phyloP scores from a whole-genome alignment of 106 monocot genomes.

The Apostasia ramifera region DNA sequence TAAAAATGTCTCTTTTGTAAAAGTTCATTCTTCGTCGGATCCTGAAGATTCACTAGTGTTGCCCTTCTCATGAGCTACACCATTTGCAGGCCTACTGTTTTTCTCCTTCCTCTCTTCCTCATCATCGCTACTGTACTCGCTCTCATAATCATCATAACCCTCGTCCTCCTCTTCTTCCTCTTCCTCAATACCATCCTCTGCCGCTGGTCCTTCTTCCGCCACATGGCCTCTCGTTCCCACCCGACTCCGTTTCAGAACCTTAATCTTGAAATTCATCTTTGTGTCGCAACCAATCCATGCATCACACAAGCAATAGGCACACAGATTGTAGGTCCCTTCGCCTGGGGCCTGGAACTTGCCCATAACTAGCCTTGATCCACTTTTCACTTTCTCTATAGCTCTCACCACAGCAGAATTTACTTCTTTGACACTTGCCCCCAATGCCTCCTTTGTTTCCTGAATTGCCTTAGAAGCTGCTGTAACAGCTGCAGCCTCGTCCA shows the following conservation, averaged over 20 bases:
- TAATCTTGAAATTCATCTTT: conserved; percentile 65
- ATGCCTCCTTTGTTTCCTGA: conserved; percentile 67
- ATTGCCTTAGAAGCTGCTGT: conserved; percentile 77
- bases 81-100: conserved; percentile 15
- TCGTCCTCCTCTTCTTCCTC: conserved; percentile 81
- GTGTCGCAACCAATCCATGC: conserved; percentile 83
- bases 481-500: conserved; percentile 71
- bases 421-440: conserved; percentile 69
- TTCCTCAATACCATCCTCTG: conserved; percentile 44
- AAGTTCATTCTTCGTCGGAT: conserved; percentile 1
- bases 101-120: conserved; percentile 29
- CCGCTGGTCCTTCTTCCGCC: conserved; percentile 39
- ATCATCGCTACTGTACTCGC: conserved; percentile 81
- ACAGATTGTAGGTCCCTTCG: conserved; percentile 70
- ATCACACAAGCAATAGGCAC: conserved; percentile 68
- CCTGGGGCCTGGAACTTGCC: conserved; percentile 86
- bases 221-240: conserved; percentile 55
- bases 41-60: conserved; percentile 3
- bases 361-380: conserved; percentile 77
- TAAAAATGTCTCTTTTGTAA: too few relatives aligned
- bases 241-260: conserved; percentile 60
- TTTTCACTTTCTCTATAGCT: conserved; percentile 81
- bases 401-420: conserved; percentile 50
- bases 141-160: conserved; percentile 71
- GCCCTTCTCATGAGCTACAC: not conserved